Percentiles rank a stretch among this genome's conserved stretches.
Conservation (phyloP, 345 rosid genomes). For the Syzygium grande region DNA sequence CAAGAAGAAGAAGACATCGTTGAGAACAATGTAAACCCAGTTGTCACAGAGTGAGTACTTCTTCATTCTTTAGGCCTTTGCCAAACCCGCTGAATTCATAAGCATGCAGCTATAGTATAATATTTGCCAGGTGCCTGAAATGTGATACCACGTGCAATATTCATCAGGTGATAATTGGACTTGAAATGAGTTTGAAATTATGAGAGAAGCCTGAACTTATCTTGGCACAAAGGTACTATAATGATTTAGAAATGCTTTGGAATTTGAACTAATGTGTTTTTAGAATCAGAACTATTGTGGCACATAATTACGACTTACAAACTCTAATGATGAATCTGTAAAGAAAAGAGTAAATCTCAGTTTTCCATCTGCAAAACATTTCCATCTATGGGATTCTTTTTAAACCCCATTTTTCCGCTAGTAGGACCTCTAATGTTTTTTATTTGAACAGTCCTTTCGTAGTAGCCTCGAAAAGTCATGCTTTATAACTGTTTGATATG, state of each 20-base stretch:
- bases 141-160: not conserved
- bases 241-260: too few species aligned
- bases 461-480: not conserved
- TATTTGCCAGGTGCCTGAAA: not conserved
- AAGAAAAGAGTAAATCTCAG: not conserved
- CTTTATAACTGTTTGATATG: not conserved
- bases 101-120: not conserved
- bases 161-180: too few species aligned
- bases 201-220: too few species aligned
- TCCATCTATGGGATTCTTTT: not conserved
- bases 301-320: not conserved
- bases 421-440: not conserved
- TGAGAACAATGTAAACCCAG: not conserved
- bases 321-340: not conserved
- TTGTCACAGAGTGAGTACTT: not conserved
- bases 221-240: too few species aligned
- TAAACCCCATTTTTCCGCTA: not conserved
- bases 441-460: not conserved
- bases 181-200: too few species aligned
- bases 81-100: not conserved
- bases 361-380: not conserved
- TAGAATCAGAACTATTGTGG: not conserved
- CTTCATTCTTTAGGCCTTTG: not conserved
- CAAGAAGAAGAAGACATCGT: not conserved
- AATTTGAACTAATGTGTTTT: too few species aligned